phyloP scores from a whole-genome alignment of 1,284 basidiomycete species.

The Leccinum griseonigrum region DNA sequence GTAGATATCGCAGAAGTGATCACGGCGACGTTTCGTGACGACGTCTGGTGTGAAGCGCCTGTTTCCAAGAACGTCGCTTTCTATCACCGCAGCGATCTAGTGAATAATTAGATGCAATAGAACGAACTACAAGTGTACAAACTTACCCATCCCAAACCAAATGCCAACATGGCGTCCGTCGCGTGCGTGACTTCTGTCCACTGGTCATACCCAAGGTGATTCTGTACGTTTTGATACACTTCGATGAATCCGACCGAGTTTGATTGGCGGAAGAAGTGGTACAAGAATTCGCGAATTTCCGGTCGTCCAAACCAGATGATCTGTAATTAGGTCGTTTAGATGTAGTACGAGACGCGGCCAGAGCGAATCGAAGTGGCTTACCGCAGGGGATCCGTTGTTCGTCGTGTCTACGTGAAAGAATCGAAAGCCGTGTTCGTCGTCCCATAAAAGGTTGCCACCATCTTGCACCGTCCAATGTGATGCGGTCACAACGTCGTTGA shows the following conservation, averaged over 20 bases:
- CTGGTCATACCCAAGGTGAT: neutral
- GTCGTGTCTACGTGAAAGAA: neutral
- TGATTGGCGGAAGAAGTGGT: neutral
- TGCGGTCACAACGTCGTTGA: neutral
- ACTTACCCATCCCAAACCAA: neutral
- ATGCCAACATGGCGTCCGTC: neutral
- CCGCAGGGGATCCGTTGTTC: neutral
- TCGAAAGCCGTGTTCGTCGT: neutral
- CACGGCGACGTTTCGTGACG: too few species aligned
- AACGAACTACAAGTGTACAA: neutral
- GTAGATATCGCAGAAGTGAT: too few species aligned
- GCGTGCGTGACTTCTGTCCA: neutral
- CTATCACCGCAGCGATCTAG: neutral
- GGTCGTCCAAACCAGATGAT: neutral
- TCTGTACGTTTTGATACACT: neutral
- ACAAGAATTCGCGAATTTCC: neutral
- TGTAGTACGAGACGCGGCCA: neutral
- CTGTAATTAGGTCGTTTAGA: neutral
- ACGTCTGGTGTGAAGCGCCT: too few species aligned
- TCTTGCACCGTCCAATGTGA: neutral
- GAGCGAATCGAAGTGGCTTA: neutral
- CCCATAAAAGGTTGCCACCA: neutral
- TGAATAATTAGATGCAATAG: neutral
- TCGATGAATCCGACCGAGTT: neutral
- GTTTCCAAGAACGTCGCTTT: too few species aligned